Evolutionary conservation across 345 rosid species (phyloP), one percentile per base, ranked within the genome.

Genomic region (Iberis pinnata): DNA sequence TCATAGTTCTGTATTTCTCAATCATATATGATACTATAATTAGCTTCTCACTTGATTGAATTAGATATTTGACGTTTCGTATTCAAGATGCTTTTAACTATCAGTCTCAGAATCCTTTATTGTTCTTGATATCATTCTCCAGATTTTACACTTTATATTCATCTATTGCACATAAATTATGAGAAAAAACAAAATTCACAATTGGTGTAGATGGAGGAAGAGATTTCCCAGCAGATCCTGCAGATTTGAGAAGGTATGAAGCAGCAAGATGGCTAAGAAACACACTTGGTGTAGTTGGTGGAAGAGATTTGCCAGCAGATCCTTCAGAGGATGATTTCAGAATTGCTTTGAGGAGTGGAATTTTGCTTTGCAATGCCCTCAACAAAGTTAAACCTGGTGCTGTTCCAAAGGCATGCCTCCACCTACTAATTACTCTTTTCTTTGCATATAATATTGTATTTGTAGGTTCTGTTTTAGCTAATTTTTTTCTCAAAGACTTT

Each of bases 251-350:
- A 70, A 80, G 98, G 75, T 71, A 71, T 49, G 95, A 84, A 56
- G 98, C 98, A 6, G 87, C 98, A 9, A 69, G 81, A 38, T 90
- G 98, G 98, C 31, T 90, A 68, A 78, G 98, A 57, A 76, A 76
- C 75, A 78, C 58, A 29, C 85, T 79, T 20, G 98, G 98, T 57
- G 96, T 90, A 41, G 89, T 87, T 19, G 74, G 68, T 3, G 95
- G 84, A 37, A 87, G 82, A 70, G 98, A 90, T 63, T 83, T 90
- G 69, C 96, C 98, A 0, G 92, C 96, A 6, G 80, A 84, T 75
- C 96, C 98, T 48, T 84, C 98, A 10, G 95, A 90, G 64, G 95
- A 84, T 18, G 96, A 87, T 58, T 90, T 90, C 68, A 78, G 92
- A 82, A 82, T 87, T 45, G 92, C 80, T 17, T 75, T 90, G 60